These are phyloP conservation scores for Vitis amurensis DNA, from an alignment of 164 flowering plant genomes.

Conservation along the genomic window DNA sequence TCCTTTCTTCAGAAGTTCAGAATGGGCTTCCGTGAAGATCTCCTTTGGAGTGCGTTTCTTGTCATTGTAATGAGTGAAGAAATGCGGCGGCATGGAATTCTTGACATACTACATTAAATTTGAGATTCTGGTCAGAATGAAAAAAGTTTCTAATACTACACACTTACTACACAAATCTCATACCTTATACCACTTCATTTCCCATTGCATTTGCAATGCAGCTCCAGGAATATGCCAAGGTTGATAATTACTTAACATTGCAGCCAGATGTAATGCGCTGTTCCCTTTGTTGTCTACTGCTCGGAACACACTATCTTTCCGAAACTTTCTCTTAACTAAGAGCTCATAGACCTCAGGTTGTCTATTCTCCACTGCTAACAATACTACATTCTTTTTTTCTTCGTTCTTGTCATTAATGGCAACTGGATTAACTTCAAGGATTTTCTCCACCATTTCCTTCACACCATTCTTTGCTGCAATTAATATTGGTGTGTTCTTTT, in stretches of 20 bases:
- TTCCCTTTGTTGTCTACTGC: constrained; percentile 15
- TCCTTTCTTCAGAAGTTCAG: neutral
- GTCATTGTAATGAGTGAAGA: constrained; percentile 12
- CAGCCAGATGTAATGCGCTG: constrained; percentile 14
- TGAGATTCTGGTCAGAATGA: too few relatives aligned
- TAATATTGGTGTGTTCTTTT: constrained; percentile 9
- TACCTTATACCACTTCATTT: too few relatives aligned
- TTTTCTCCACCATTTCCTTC: constrained; percentile 18
- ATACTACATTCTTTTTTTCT: constrained; percentile 11
- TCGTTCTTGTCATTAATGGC: constrained; percentile 17
- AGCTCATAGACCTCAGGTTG: constrained; percentile 5
- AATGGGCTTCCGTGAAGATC: constrained; percentile 16
- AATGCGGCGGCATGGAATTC: constrained; percentile 8
- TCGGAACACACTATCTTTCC: neutral
- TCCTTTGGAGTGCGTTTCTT: constrained; percentile 7
- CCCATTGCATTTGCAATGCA: too few relatives aligned
- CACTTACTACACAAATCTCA: too few relatives aligned
- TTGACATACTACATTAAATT: constrained; percentile 15
- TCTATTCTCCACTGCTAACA: constrained; percentile 20
- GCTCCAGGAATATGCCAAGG: constrained; percentile 21
- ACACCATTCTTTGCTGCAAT: constrained; percentile 21
- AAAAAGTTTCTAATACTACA: too few relatives aligned
- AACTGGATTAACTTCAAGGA: constrained; percentile 14
- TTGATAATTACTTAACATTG: neutral
- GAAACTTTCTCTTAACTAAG: constrained; percentile 3